phyloP scores from a whole-genome alignment of 768 basidiomycete species.

The Hericium erinaceus region DNA sequence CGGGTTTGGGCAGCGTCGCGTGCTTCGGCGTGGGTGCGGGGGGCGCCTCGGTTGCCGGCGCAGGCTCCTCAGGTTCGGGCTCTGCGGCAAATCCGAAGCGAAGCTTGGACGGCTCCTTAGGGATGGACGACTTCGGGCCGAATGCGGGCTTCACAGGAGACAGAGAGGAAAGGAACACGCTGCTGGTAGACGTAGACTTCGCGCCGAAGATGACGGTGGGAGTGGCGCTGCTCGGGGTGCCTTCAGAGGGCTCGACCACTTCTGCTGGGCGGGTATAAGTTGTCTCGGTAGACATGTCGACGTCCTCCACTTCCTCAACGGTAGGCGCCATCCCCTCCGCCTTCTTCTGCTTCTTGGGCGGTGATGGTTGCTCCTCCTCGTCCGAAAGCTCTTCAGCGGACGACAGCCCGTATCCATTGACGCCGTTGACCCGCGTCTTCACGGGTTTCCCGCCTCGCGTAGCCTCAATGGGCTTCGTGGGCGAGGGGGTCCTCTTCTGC shows the following conservation, averaged over 20 bases:
- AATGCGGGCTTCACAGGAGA: slow-evolving; percentile 8
- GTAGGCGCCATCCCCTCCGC: slow-evolving; percentile 3
- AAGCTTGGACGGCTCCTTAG: slow-evolving; percentile 73
- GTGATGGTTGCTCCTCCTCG: slow-evolving; percentile 28
- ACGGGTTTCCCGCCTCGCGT: slow-evolving; percentile 7
- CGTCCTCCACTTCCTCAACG: slow-evolving; percentile 27
- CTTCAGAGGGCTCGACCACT: slow-evolving; percentile 29
- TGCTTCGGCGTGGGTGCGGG: not conserved
- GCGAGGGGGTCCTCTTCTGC: slow-evolving; percentile 24
- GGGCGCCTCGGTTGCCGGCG: not conserved
- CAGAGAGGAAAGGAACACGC: slow-evolving; percentile 17
- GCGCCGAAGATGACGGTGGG: slow-evolving; percentile 11
- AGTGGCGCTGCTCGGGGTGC: not conserved
- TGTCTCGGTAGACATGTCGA: slow-evolving; percentile 19
- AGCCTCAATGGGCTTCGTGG: slow-evolving; percentile 9
- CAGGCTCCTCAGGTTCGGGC: slow-evolving; percentile 5
- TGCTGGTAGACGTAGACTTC: slow-evolving; percentile 16
- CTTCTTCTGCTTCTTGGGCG: slow-evolving; percentile 41
- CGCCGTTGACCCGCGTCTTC: slow-evolving; percentile 6
- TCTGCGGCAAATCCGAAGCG: slow-evolving; percentile 64
- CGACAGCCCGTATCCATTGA: slow-evolving; percentile 1
- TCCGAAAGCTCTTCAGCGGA: slow-evolving; percentile 14
- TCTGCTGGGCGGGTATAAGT: slow-evolving; percentile 26
- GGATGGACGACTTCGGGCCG: slow-evolving; percentile 39
- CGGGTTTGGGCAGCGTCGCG: not conserved